phyloP scores from a whole-genome alignment of 1,284 basidiomycete species.

The Marasmius fiardii region DNA sequence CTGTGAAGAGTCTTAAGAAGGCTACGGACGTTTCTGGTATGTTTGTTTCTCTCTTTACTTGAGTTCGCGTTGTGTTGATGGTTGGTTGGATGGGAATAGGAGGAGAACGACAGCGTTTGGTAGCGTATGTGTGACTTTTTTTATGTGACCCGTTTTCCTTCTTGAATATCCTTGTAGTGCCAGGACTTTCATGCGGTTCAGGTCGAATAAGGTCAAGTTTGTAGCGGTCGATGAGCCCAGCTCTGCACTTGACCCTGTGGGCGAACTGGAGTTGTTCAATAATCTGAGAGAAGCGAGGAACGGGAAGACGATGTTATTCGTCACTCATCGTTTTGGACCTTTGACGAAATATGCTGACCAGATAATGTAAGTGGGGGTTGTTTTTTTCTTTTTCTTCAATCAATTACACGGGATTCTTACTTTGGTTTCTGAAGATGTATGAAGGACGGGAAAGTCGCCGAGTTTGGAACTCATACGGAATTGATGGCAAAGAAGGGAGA shows the following conservation, averaged over 20 bases:
- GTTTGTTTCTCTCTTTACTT: not conserved
- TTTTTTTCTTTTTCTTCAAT: too few relatives aligned
- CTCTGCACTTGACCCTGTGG: constrained; percentile 50
- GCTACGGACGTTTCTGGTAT: constrained; percentile 28
- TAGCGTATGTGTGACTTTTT: constrained; percentile 28
- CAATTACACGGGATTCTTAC: too few relatives aligned
- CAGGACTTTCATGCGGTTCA: constrained; percentile 41
- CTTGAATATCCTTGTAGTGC: constrained; percentile 20
- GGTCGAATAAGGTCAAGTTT: constrained; percentile 39
- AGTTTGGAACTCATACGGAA: not conserved
- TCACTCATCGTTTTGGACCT: constrained; percentile 68
- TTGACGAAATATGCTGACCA: constrained; percentile 60
- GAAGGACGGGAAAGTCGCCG: not conserved
- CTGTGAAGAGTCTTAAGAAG: constrained; percentile 31
- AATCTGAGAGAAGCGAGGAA: constrained; percentile 44
- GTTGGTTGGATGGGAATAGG: too few relatives aligned
- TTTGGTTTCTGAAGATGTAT: not conserved
- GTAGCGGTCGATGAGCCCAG: constrained; percentile 52
- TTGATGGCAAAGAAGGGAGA: not conserved
- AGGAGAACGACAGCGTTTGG: constrained; percentile 39
- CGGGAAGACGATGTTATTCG: constrained; percentile 66
- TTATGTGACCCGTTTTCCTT: not conserved
- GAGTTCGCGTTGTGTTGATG: too few relatives aligned
- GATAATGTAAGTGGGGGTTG: too few relatives aligned
- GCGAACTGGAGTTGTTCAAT: constrained; percentile 47